phyloP scores from a whole-genome alignment of 257 asterid species.

The Salvia hispanica region DNA sequence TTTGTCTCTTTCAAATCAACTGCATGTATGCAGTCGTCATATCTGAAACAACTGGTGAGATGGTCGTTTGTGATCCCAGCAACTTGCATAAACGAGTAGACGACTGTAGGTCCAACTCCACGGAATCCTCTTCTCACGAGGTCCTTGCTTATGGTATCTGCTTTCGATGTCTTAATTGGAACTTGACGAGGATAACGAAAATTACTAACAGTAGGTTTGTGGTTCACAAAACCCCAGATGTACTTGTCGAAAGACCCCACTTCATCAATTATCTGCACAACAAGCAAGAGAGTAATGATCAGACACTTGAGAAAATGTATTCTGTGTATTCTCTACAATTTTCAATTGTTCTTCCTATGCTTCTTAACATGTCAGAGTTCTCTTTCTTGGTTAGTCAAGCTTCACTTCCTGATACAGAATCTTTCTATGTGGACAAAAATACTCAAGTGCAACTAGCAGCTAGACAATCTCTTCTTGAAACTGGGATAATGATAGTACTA shows the following conservation, averaged over 20 bases:
- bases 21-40: constrained; percentile 56
- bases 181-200: constrained; percentile 92
- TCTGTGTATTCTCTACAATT: not conserved
- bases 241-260: constrained; percentile 82
- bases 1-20: constrained; percentile 42
- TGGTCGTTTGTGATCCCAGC: constrained; percentile 95
- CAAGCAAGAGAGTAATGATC: constrained; percentile 7
- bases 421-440: not conserved
- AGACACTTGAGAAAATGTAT: not conserved
- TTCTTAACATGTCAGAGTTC: not conserved
- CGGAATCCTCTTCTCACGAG: constrained; percentile 88
- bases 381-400: not conserved
- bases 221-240: constrained; percentile 83
- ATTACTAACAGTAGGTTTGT: constrained; percentile 68
- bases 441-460: constrained; percentile 16
- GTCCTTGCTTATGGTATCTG: constrained; percentile 92
- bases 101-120: constrained; percentile 95
- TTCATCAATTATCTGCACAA: constrained; percentile 74
- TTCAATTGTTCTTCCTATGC: not conserved
- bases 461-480: not conserved
- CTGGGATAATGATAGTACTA: not conserved
- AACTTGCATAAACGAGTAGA: constrained; percentile 94
- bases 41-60: constrained; percentile 81
- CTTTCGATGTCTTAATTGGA: constrained; percentile 88
- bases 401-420: constrained; percentile 7